Base-by-base conservation (phyloP, 2,329 filamentous ascomycete genomes). In the Escovopsis sp. region DNA sequence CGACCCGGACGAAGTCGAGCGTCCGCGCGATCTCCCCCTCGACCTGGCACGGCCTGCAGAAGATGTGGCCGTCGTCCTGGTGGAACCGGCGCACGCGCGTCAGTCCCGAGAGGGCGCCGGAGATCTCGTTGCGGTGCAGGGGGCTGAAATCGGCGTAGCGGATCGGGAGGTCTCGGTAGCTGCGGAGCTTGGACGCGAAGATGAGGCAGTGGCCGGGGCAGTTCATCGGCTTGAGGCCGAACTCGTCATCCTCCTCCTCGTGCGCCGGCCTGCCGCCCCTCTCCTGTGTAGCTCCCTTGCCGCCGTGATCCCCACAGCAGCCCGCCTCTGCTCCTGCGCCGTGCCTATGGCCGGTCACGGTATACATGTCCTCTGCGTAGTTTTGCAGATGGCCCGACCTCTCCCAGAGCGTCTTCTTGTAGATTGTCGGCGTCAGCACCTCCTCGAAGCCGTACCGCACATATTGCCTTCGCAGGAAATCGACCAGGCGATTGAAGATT, bases 361-460 rank as follows among this genome's bases (percentile, higher is more conserved):
- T 79, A 60, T 88, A 94, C 87, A 94, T 94, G 55, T 94, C 85
- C 53, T 93, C 81, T 45, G 84, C 80, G 63, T 93, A 94, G 58
- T 93, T 93, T 42, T 89, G 79, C 69, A 88, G 78, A 51, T 94
- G 86, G 2, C 86, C 86, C 0, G 84, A 91, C 50, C 79, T 80
- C 53, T 84, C 78, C 87, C 86, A 94, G 27, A 94, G 64, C 6
- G 82, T 79, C 58, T 84, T 84, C 56, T 93, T 94, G 68, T 91
- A 94, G 55, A 94, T 91, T 39, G 79, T 91, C 2, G 87, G 86
- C 7, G 85, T 91, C 51, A 94, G 79, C 48, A 94, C 86, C 58
- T 94, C 86, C 50, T 87, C 73, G 57, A 89, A 93, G 45, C 86
- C 86, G 61, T 89, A 91, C 48, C 79, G 74, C 24, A 81, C 74